These are phyloP conservation scores for Eucommia ulmoides DNA, from an alignment of 257 asterid species.

Conservation along the genomic window DNA sequence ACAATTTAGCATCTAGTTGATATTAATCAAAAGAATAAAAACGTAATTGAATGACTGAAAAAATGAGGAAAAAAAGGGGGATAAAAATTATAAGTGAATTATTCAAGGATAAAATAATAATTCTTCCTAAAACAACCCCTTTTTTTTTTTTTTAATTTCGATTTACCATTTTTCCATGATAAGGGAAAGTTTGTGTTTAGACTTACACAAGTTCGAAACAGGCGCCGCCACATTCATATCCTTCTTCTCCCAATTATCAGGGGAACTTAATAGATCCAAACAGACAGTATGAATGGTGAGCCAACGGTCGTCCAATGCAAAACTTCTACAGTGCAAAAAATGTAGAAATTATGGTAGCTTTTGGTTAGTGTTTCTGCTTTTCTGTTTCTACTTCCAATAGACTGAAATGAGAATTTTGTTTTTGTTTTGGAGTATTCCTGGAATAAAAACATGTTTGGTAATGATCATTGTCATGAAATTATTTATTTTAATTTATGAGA, in stretches of 20 bases:
- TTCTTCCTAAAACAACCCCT: not conserved
- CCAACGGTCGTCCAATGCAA: conserved; percentile 39
- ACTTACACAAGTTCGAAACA: conserved; percentile 17
- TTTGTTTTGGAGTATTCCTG: too few relatives aligned
- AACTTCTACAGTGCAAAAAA: conserved; percentile 16
- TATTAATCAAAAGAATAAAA: not conserved
- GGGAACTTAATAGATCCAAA: conserved; percentile 38
- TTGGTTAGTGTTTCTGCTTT: too few relatives aligned
- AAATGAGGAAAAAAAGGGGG: not conserved
- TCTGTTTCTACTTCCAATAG: too few relatives aligned
- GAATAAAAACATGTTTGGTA: too few relatives aligned
- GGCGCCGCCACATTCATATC: conserved; percentile 20
- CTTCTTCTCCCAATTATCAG: conserved; percentile 28
- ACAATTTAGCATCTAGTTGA: too few relatives aligned
- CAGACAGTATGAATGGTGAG: conserved; percentile 53
- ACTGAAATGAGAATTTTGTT: too few relatives aligned
- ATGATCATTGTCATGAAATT: too few relatives aligned
- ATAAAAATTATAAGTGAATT: too few relatives aligned
- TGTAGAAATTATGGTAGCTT: too few relatives aligned
- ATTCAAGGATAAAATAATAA: not conserved
- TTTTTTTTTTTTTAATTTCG: too few relatives aligned
- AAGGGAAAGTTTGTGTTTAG: conserved; percentile 3
- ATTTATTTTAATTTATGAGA: too few relatives aligned
- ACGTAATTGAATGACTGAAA: not conserved
- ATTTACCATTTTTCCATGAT: too few relatives aligned